Evolutionary conservation across 2,329 filamentous ascomycete genomes (phyloP).

Genomic region (Fusarium nematophilum): DNA sequence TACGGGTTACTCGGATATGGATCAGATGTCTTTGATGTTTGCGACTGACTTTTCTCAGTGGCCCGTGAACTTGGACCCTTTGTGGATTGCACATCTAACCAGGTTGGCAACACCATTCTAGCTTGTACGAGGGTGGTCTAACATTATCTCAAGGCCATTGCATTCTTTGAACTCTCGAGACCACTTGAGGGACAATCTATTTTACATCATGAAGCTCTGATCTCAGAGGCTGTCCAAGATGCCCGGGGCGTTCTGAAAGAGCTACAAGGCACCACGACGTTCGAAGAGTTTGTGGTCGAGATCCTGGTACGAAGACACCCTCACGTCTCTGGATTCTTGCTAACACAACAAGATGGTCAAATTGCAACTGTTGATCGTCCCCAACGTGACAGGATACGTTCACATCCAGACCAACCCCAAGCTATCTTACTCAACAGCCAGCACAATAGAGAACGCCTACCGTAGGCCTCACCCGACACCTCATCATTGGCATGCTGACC

Average conservation of each 20-base stretch:
- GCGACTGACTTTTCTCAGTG: conserved; percentile 40
- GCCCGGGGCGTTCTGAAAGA: conserved; percentile 32
- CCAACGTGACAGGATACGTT: conserved; percentile 61
- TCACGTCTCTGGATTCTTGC: rapidly evolving
- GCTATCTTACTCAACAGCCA: conserved; percentile 61
- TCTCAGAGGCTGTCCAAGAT: conserved; percentile 43
- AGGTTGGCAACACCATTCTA: conserved; percentile 36
- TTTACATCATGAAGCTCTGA: conserved; percentile 44
- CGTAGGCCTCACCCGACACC: conserved; percentile 55
- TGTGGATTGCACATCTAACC: conserved; percentile 52
- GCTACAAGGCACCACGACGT: conserved; percentile 35
- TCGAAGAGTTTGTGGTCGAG: conserved; percentile 65
- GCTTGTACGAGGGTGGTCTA: no score
- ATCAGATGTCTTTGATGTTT: background rate
- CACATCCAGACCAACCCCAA: conserved; percentile 72
- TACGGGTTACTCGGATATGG: conserved; percentile 16
- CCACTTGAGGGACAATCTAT: conserved; percentile 29
- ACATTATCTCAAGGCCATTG: conserved; percentile 50
- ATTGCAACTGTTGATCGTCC: conserved; percentile 62
- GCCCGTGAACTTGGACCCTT: conserved; percentile 48
- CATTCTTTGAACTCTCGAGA: conserved; percentile 47
- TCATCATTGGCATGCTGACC: background rate
- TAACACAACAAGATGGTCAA: conserved; percentile 61
- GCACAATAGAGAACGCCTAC: conserved; percentile 62
- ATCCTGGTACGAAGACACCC: conserved; percentile 56